Evolutionary conservation across 768 basidiomycete genomes (phyloP).

Genomic region (Suillus subaureus): DNA sequence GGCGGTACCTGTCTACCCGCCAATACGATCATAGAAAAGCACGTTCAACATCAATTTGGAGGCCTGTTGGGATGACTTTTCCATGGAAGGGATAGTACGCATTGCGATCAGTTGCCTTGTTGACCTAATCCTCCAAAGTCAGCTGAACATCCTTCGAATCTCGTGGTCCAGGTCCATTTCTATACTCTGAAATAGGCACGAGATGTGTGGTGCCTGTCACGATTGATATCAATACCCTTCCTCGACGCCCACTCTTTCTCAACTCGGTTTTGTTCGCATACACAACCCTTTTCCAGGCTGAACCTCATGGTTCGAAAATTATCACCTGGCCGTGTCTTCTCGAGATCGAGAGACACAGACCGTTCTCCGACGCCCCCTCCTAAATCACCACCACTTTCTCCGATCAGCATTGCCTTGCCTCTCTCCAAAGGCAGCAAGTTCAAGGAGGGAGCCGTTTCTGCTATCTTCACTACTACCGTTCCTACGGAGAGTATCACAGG

Average conservation of each 20-base stretch:
- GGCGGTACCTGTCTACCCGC: not conserved
- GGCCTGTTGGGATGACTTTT: not conserved
- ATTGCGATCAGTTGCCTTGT: not conserved
- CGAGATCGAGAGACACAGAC: conserved; percentile 8
- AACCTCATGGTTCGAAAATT: conserved; percentile 20
- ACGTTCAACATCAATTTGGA: not conserved
- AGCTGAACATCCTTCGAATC: not conserved
- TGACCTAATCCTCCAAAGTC: not conserved
- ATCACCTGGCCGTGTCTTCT: not conserved
- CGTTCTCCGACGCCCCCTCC: conserved; percentile 17
- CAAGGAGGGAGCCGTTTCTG: conserved; percentile 27
- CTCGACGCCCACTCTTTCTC: not conserved
- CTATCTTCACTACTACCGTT: conserved; percentile 15
- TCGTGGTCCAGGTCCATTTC: not conserved
- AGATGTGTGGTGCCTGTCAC: not conserved
- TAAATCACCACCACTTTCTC: conserved; percentile 20
- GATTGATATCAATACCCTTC: not conserved
- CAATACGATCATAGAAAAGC: not conserved
- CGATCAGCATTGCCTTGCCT: conserved; percentile 15
- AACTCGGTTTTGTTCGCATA: not conserved
- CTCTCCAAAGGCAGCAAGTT: conserved; percentile 31
- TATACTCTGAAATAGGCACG: not conserved
- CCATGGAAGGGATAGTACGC: not conserved
- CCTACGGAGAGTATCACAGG: not conserved
- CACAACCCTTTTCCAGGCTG: not conserved